Conservation (phyloP, 345 rosid genomes). For the Hevea brasiliensis region DNA sequence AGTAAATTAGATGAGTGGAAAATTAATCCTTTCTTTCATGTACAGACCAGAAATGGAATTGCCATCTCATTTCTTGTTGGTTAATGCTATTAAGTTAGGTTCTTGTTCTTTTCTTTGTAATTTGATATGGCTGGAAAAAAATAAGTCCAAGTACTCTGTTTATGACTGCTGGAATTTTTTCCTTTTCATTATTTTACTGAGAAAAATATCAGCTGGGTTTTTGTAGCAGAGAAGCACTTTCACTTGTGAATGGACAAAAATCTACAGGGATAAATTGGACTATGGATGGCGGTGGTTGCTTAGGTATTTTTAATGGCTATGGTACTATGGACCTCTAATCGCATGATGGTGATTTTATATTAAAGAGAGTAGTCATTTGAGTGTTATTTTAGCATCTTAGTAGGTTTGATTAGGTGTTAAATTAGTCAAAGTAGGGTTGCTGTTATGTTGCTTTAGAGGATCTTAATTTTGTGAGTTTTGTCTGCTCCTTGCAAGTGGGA, state of each 20-base stretch:
- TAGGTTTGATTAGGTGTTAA: background rate
- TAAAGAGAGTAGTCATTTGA: too few relatives aligned
- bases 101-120: conserved; percentile 22
- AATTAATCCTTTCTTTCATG: conserved; percentile 36
- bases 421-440: background rate
- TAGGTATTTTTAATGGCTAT: background rate
- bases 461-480: background rate
- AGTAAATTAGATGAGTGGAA: conserved; percentile 33
- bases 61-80: conserved; percentile 11
- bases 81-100: conserved; percentile 1
- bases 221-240: background rate
- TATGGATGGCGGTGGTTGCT: background rate
- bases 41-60: conserved; percentile 45
- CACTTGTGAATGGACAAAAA: background rate
- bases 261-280: background rate
- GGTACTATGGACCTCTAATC: conserved; percentile 7
- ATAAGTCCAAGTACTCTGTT: conserved; percentile 20
- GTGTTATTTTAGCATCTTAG: background rate
- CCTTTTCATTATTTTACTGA: background rate
- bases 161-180: conserved; percentile 4
- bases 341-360: background rate
- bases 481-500: background rate
- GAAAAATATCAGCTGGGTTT: background rate
- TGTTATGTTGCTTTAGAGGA: background rate
- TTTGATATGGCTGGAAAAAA: conserved; percentile 28